These are phyloP conservation scores for Pleodorina starrii DNA, from an alignment of 139 green algal genomes.

Conservation along the genomic window DNA sequence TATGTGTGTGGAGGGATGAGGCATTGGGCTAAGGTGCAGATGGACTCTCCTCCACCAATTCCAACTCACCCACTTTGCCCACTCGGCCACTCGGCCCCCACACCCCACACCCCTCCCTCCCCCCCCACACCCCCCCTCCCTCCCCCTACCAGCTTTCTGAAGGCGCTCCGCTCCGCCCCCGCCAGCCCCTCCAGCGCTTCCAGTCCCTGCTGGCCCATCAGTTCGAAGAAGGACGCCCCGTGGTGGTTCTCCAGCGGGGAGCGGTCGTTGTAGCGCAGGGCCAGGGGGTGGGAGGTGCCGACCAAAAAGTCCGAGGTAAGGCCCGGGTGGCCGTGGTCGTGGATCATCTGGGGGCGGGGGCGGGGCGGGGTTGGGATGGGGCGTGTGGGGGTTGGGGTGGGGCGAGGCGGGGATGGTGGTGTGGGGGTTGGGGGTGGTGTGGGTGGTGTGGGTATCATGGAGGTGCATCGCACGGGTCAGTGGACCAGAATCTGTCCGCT, in stretches of 20 bases:
- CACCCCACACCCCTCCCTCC: background rate
- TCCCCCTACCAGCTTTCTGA: slow-evolving; percentile 46
- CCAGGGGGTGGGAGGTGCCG: slow-evolving; percentile 39
- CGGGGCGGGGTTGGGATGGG: background rate
- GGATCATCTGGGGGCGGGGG: slow-evolving; percentile 36
- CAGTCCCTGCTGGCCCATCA: slow-evolving; percentile 36
- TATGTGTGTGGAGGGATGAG: too few species aligned
- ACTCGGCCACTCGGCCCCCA: background rate
- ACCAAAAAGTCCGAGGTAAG: slow-evolving; percentile 66
- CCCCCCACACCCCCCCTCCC: too few species aligned
- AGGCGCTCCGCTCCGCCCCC: background rate
- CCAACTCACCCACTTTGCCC: background rate
- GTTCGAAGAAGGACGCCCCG: slow-evolving; percentile 22
- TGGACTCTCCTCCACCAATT: background rate
- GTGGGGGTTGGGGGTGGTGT: too few species aligned
- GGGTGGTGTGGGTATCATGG: too few species aligned
- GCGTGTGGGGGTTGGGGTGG: background rate
- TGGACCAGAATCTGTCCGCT: too few species aligned
- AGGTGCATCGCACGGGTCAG: too few species aligned
- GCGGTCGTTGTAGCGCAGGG: slow-evolving; percentile 63
- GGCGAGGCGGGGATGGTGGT: background rate
- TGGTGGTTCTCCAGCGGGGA: slow-evolving; percentile 62
- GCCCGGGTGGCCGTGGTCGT: slow-evolving; percentile 56
- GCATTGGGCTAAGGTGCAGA: too few species aligned
- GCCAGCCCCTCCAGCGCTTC: slow-evolving; percentile 34